phyloP scores from a whole-genome alignment of 2,329 filamentous ascomycete species.

The Beauveria sp. region DNA sequence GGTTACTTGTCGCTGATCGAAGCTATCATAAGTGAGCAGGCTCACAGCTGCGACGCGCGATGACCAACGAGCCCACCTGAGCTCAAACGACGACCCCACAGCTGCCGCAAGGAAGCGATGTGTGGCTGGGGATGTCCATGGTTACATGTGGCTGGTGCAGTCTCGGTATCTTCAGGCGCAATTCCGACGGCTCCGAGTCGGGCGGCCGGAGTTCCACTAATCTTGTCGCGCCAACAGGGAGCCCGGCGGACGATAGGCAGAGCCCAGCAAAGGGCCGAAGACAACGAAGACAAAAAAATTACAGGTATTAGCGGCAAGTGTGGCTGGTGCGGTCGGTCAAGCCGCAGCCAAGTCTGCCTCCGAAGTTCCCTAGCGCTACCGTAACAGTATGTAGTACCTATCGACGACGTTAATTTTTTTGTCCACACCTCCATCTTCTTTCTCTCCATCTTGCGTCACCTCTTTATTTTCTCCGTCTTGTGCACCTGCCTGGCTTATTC shows the following conservation, averaged over 20 bases:
- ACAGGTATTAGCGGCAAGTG: neutral
- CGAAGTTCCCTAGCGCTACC: neutral
- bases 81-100: conserved; percentile 4
- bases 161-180: conserved; percentile 15
- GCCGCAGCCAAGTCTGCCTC: conserved; percentile 6
- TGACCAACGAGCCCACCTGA: conserved; percentile 7
- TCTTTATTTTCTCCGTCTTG: conserved; percentile 17
- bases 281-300: neutral
- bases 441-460: conserved; percentile 13
- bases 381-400: neutral
- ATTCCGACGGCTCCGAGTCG: conserved; percentile 25
- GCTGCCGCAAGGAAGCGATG: neutral
- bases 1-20: neutral
- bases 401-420: conserved; percentile 15
- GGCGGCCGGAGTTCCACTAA: conserved; percentile 15
- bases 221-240: conserved; percentile 12
- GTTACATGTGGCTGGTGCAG: conserved; percentile 13
- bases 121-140: conserved; percentile 8
- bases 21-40: neutral
- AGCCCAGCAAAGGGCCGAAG: conserved; percentile 4
- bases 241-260: conserved; percentile 8
- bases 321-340: conserved; percentile 9
- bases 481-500: conserved; percentile 14
- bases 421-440: conserved; percentile 14
- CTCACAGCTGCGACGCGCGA: neutral